phyloP scores from a whole-genome alignment of 129 eudicot genomes.

The Helianthus tuberosus region DNA sequence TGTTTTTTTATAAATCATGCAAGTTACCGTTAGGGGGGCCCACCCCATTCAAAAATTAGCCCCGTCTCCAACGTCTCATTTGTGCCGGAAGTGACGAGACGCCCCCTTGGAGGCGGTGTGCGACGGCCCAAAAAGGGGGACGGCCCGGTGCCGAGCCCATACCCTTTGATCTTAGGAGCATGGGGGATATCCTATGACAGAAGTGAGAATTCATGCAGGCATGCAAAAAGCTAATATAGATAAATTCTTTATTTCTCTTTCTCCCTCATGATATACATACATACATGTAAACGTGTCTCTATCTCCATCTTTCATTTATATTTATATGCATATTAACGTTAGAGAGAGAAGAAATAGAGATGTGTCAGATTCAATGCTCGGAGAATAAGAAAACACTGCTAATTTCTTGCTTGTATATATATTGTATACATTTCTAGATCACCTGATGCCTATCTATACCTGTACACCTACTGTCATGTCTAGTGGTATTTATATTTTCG shows the following conservation, averaged over 20 bases:
- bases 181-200: constrained; percentile 40
- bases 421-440: constrained; percentile 27
- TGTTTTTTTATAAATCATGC: too few relatives aligned
- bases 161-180: too few relatives aligned
- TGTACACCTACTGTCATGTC: background rate
- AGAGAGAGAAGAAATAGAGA: background rate
- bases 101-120: too few relatives aligned
- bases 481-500: too few relatives aligned
- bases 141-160: too few relatives aligned
- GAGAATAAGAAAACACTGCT: constrained; percentile 40
- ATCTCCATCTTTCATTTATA: background rate
- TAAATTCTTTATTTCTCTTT: background rate
- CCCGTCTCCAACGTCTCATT: too few relatives aligned
- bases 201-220: constrained; percentile 37
- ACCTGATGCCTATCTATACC: constrained; percentile 30
- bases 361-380: constrained; percentile 33
- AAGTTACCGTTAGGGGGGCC: too few relatives aligned
- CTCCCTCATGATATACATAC: background rate
- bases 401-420: constrained; percentile 20
- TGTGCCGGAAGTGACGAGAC: too few relatives aligned
- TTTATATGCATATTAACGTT: too few relatives aligned
- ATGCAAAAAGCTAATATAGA: constrained; percentile 35
- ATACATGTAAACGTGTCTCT: background rate
- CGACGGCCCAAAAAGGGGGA: too few relatives aligned
- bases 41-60: too few relatives aligned